Base-by-base conservation (phyloP, 23 red algal genomes). In the Gracilaria caudata region DNA sequence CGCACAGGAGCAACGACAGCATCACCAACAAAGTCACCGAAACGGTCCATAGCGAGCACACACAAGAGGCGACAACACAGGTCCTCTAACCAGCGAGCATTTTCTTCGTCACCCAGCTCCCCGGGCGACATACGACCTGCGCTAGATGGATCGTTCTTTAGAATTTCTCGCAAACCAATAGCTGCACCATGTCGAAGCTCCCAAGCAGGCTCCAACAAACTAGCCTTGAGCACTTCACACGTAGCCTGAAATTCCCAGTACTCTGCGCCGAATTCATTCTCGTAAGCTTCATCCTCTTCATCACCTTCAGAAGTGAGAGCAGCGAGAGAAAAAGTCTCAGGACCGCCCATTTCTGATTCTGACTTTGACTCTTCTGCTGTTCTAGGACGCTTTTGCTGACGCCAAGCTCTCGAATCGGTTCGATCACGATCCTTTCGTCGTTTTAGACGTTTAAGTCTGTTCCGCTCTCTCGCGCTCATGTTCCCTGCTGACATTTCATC, bases 31-130 rank as follows among this genome's bases (percentile, higher is more conserved):
- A 92, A 99, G 84, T 99, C 97, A 43, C 93, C 90, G 79, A 99
- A 99, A 7, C 97, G 90, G 56, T 99, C 97, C 73, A 99, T 89
- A 38, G 97, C 92, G 21, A 99, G 86, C 38, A 99, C 90, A 43
- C 93, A 92, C 26, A 95, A 26, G 32, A 99, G 24, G 0, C 97
- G 89, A 38, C 89, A 95, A 33, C 89, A 94, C 38, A 99, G 7
- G 83, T 99, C 97, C 72, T 99, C 92, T 38, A 95, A 57, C 86
- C 86, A 88, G 26, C 43, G 23, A 34, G 63, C 39, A 57, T 98
- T 98, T 77, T 88, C 88, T 39, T 77, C 29, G 34, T 81, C 94
- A 14, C 68, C 79, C 46, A 70, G 23, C 49, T 66, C 24, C 21
- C 80, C 90, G 10, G 68, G 33, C 43, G 81, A 72, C 1, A 68